phyloP scores from a whole-genome alignment of 306 rosid species.

The Alnus glutinosa region DNA sequence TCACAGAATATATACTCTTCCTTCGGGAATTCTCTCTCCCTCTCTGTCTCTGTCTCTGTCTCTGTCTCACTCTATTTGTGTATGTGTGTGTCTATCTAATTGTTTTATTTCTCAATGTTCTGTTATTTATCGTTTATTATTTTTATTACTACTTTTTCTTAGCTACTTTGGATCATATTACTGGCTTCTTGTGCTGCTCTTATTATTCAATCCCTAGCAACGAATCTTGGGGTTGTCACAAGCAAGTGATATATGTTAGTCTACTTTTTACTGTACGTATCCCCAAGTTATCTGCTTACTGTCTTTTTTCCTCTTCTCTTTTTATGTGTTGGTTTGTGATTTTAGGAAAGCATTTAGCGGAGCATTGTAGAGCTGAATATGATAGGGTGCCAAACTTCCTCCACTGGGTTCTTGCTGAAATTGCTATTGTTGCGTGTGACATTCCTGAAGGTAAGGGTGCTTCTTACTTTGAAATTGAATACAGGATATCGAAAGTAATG shows the following conservation, averaged over 20 bases:
- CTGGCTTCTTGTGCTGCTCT: conserved; percentile 96
- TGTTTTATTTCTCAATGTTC: not conserved
- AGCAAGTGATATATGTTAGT: conserved; percentile 45
- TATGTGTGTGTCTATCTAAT: not conserved
- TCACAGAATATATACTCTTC: too few relatives aligned
- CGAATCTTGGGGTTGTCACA: conserved; percentile 97
- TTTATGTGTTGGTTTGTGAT: conserved; percentile 25
- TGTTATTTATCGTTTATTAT: not conserved
- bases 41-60: not conserved
- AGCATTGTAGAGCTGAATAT: conserved; percentile 90
- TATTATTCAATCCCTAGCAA: conserved; percentile 86
- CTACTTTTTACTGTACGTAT: not conserved
- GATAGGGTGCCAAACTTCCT: conserved; percentile 64
- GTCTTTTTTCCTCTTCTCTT: not conserved
- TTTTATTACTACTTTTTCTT: conserved; percentile 13
- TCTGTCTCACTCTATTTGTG: not conserved
- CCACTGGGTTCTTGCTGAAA: conserved; percentile 92
- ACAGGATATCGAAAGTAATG: not conserved
- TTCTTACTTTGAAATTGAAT: not conserved
- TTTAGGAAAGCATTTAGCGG: conserved; percentile 96
- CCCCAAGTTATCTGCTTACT: not conserved
- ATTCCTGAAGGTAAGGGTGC: conserved; percentile 80
- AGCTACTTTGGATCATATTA: conserved; percentile 97
- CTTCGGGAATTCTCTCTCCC: conserved; percentile 1
- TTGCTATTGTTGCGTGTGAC: conserved; percentile 92